Evolutionary conservation across 1,284 basidiomycete genomes (phyloP), one percentile per base, ranked within the genome.

Genomic region (Apiotrichum veenhuisii): DNA sequence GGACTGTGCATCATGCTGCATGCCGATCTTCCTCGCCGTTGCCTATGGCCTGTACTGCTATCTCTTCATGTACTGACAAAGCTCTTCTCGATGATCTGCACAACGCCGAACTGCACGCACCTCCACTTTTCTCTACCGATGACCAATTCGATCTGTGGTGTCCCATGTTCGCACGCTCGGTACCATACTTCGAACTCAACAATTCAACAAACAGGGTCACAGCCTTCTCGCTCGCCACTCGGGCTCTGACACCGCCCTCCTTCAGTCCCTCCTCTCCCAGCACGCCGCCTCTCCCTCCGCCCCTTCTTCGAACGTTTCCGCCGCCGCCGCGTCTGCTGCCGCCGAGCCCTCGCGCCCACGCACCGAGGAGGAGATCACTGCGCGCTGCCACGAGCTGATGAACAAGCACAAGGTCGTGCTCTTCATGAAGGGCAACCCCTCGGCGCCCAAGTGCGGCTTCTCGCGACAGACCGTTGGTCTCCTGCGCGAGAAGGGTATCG

Each of bases 341-440:
- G 63, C 66, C 33, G 57, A 63, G 11, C 66, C 69, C 18, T 51
- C 64, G 12, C 63, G 58, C 26, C 66, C 60, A 38, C 68, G 75
- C n/a, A 75, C 76, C n/a, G 70, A 74, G 52, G 74, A 73, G 62
- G 71, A 77, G 54, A 73, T 82, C 52, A 74, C 72, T 44, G 74
- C 73, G 33, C 68, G 81, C 63, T 82, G 82, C 67, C 66, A 77
- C 34, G 73, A 79, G 63, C 66, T 89, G 78, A 89, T 89, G 82
- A 80, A 80, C 64, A 79, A 81, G 67, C 77, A 77, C 67, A 81
- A 80, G 62, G 80, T 84, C 54, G 77, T 98, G 55, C 77, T 98
- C 56, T 98, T 98, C 83, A 98, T 98, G 94, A 98, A 98, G 79
- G 96, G 95, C 23, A 87, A 86, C 62, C 90, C 91, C 0, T 84